phyloP scores from a whole-genome alignment of 148 eudicot species.

The Polygonum aviculare region DNA sequence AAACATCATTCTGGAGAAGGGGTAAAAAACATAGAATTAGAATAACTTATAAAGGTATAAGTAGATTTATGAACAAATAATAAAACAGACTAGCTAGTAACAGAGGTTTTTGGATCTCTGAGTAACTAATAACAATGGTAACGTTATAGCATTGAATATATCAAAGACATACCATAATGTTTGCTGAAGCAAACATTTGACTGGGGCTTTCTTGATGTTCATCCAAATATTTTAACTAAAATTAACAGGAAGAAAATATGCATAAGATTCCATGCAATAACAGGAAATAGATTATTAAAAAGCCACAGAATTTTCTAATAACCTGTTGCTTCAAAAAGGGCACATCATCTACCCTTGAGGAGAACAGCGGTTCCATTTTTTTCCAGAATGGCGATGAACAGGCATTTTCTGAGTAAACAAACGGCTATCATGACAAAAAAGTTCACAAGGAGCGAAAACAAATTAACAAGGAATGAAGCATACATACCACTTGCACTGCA shows the following conservation, averaged over 20 bases:
- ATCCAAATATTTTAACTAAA: slow-evolving; percentile 47
- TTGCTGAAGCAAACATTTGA: slow-evolving; percentile 22
- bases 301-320: slow-evolving; percentile 6
- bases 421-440: slow-evolving; percentile 6
- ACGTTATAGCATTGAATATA: not conserved
- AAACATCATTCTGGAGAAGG: slow-evolving; percentile 36
- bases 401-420: slow-evolving; percentile 44
- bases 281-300: not conserved
- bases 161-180: slow-evolving; percentile 9
- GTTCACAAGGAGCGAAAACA: not conserved
- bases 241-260: slow-evolving; percentile 12
- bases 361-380: slow-evolving; percentile 56
- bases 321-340: slow-evolving; percentile 68
- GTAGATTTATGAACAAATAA: not conserved
- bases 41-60: not conserved
- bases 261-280: not conserved
- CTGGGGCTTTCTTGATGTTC: slow-evolving; percentile 28
- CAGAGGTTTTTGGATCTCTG: not conserved
- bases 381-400: slow-evolving; percentile 80
- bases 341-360: slow-evolving; percentile 39
- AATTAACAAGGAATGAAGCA: slow-evolving; percentile 19
- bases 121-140: not conserved
- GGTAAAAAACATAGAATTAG: slow-evolving; percentile 2
- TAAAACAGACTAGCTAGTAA: not conserved
- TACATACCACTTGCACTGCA: slow-evolving; percentile 65